These are phyloP conservation scores for Cutaneotrichosporon cavernicola DNA, from an alignment of 1,284 basidiomycete genomes.

Conservation along the genomic window DNA sequence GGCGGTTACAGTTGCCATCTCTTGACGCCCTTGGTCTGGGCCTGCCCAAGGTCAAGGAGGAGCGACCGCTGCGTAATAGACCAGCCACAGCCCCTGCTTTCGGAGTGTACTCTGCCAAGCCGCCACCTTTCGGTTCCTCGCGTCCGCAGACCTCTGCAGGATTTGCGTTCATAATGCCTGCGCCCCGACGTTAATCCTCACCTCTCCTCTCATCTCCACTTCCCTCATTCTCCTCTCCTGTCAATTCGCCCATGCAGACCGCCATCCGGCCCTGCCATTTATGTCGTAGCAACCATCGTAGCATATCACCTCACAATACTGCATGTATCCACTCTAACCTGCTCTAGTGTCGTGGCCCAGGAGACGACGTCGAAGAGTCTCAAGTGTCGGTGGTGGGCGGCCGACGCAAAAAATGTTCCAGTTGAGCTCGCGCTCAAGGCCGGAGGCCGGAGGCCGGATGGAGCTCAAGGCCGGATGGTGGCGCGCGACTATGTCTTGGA, in stretches of 20 bases:
- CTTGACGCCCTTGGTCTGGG: conserved; percentile 42
- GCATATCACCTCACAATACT: background rate
- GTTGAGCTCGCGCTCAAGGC: too few relatives aligned
- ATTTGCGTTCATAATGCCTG: conserved; percentile 7
- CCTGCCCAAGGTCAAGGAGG: conserved; percentile 29
- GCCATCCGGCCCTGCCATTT: background rate
- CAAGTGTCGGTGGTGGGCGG: too few relatives aligned
- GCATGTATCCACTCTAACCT: background rate
- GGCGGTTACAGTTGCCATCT: conserved; percentile 30
- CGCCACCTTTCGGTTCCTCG: background rate
- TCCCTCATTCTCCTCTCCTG: background rate
- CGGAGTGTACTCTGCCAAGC: conserved; percentile 9
- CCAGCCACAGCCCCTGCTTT: conserved; percentile 34
- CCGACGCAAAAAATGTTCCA: too few relatives aligned
- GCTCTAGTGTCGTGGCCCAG: too few relatives aligned
- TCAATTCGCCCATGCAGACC: background rate
- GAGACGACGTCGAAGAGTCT: too few relatives aligned
- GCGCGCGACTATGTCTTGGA: too few relatives aligned
- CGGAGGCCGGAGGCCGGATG: too few relatives aligned
- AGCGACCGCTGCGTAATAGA: conserved; percentile 22
- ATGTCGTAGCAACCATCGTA: background rate
- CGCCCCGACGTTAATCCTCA: background rate
- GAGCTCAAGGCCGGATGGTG: too few relatives aligned
- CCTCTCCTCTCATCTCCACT: too few relatives aligned
- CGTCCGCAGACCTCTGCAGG: conserved; percentile 2